Evolutionary conservation across 306 rosid genomes (phyloP), one percentile per base, ranked within the genome.

Genomic region (Lablab purpureus): DNA sequence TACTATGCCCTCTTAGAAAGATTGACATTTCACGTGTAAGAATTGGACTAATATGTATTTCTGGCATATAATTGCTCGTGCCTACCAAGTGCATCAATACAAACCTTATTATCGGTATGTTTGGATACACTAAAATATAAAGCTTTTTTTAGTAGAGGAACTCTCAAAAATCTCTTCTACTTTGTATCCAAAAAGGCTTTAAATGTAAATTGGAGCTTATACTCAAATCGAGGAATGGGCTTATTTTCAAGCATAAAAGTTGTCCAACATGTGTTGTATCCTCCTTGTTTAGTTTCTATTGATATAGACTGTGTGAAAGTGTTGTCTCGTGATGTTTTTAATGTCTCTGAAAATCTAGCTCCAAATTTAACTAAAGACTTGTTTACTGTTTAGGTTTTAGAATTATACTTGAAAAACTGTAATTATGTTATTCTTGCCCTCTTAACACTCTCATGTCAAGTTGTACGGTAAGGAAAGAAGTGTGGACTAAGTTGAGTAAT

Each of bases 151-250:
- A 37, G 43, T 10, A 37, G 11, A 37, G 43, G 11, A 37, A 8
- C 11, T 7, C 12, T 10, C 43, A 37, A 37, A n/a, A 37, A 8
- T 7, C 3, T 8, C 43, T 37, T 37, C 43, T 37, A 37, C 43
- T 37, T 30, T 30, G 4, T 30, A 30, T 30, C 34, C 34, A 30
- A 30, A 30, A 3, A 30, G 34, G 34, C 34, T 30, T 1, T 8
- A 46, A 21, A 49, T 43, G 51, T 75, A 60, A 82, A n/a, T 68
- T 59, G 46, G 36, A 67, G 55, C 67, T 67, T 34, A 32, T 3
- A 32, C 21, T 27, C 21, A 21, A 28, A 74, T 55, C 55, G 43
- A 54, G 25, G 22, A 49, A 13, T 0, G 50, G 37, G 50, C 13
- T 4, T 18, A 17, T 54, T 25, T 66, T 45, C 51, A 2, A 8